These are phyloP conservation scores for Metschnikowia kunwiensis DNA, from an alignment of 805 yeast species.

Conservation along the genomic window DNA sequence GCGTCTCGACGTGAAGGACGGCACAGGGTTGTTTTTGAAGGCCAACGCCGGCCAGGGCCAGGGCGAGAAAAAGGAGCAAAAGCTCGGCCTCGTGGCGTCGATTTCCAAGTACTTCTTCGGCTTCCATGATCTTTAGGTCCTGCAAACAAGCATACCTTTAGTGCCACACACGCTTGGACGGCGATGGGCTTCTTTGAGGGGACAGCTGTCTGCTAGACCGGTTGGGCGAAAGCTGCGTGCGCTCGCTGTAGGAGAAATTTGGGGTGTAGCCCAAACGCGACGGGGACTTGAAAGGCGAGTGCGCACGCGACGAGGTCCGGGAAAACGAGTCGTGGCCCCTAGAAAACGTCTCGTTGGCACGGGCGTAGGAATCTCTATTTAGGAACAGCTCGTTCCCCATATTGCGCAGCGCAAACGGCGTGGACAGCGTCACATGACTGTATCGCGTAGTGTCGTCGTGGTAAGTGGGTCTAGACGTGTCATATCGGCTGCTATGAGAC, in stretches of 20 bases:
- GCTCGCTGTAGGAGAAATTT: slow-evolving; percentile 15
- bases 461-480: slow-evolving; percentile 6
- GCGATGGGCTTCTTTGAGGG: slow-evolving; percentile 21
- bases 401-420: slow-evolving; percentile 15
- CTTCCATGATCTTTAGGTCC: slow-evolving; percentile 37
- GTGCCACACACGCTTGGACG: slow-evolving; percentile 20
- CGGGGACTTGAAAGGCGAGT: slow-evolving; percentile 18
- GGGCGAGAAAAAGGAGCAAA: slow-evolving; percentile 23
- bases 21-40: slow-evolving; percentile 35
- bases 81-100: slow-evolving; percentile 33
- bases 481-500: slow-evolving; percentile 3
- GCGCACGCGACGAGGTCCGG: slow-evolving; percentile 15
- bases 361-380: slow-evolving; percentile 9
- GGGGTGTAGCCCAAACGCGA: slow-evolving; percentile 16
- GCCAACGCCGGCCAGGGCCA: slow-evolving; percentile 23
- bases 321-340: slow-evolving; percentile 14
- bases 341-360: slow-evolving; percentile 14
- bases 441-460: slow-evolving; percentile 13
- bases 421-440: slow-evolving; percentile 17
- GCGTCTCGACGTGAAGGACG: slow-evolving; percentile 39
- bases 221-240: slow-evolving; percentile 19
- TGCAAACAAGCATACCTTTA: slow-evolving; percentile 3
- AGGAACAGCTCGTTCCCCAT: slow-evolving; percentile 14
- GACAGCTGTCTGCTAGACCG: slow-evolving; percentile 17
- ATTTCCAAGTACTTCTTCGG: slow-evolving; percentile 40